Percentiles rank a stretch among this genome's conserved stretches.
Evolutionary conservation across 495 filamentous ascomycete genomes (phyloP).

Genomic region (Astrothelium subdiscretum): DNA sequence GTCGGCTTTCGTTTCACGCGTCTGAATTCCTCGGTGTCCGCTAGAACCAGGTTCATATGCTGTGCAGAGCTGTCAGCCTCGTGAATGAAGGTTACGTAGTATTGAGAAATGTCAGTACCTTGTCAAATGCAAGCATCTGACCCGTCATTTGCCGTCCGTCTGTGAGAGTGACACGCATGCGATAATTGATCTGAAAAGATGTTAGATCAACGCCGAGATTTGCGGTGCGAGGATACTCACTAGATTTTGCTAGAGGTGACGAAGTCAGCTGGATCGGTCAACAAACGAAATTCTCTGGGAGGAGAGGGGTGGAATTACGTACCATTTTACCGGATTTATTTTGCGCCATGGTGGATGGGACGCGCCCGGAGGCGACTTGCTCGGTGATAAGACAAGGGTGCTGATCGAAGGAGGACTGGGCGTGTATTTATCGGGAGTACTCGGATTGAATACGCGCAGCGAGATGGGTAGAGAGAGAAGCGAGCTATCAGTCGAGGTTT

Average conservation of each 20-base stretch:
- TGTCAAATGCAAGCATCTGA: constrained; percentile 95
- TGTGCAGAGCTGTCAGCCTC: constrained; percentile 24
- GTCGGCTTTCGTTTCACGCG: constrained; percentile 79
- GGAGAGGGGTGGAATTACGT: constrained; percentile 36
- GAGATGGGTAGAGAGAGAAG: too few species aligned
- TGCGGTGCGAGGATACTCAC: constrained; percentile 45
- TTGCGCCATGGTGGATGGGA: constrained; percentile 47
- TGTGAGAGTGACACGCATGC: constrained; percentile 91
- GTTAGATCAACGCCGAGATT: constrained; percentile 8
- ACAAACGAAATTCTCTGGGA: constrained; percentile 31
- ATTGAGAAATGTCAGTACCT: constrained; percentile 43
- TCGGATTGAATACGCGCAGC: too few species aligned
- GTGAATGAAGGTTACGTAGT: neutral
- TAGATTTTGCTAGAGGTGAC: constrained; percentile 70
- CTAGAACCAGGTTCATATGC: constrained; percentile 99
- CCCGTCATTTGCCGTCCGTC: constrained; percentile 96
- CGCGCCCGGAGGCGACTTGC: constrained; percentile 59
- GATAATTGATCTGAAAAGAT: constrained; percentile 82
- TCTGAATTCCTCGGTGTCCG: constrained; percentile 98
- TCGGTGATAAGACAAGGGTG: neutral
- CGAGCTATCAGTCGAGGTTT: neutral
- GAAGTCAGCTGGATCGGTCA: constrained; percentile 63
- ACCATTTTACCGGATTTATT: constrained; percentile 99
- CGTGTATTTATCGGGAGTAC: too few species aligned
- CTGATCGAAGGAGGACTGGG: too few species aligned